Conservation (phyloP, 805 yeast species). For the Saturnispora zaruensis region DNA sequence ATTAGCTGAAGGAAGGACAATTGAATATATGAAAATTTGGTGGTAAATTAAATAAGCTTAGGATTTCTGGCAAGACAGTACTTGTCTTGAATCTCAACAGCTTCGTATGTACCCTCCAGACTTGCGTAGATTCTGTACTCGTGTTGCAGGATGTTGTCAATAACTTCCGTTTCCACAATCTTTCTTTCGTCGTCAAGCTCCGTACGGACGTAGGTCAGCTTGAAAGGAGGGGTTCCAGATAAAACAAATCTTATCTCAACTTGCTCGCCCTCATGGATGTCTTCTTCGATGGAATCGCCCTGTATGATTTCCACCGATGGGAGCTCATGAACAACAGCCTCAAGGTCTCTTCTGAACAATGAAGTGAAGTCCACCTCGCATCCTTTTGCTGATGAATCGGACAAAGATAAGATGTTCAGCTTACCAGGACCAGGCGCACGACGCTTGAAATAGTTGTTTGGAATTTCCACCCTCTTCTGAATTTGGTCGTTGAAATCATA, state of each 20-base stretch:
- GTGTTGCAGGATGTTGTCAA: slow-evolving; percentile 60
- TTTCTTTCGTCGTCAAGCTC: slow-evolving; percentile 28
- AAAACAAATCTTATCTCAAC: slow-evolving; percentile 79
- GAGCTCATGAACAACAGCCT: slow-evolving; percentile 35
- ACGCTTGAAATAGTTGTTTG: slow-evolving; percentile 40
- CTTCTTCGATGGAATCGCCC: slow-evolving; percentile 68
- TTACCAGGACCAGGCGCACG: slow-evolving; percentile 79
- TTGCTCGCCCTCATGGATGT: slow-evolving; percentile 91
- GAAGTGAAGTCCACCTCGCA: slow-evolving; percentile 57
- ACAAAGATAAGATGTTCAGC: slow-evolving; percentile 54
- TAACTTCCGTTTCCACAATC: slow-evolving; percentile 44
- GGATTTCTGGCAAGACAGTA: slow-evolving; percentile 47
- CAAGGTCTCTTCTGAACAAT: slow-evolving; percentile 22
- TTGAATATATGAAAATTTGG: no score
- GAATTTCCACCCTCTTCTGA: slow-evolving; percentile 42
- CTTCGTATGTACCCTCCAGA: slow-evolving; percentile 90
- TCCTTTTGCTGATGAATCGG: slow-evolving; percentile 57
- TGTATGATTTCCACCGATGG: slow-evolving; percentile 77
- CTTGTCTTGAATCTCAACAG: slow-evolving; percentile 80
- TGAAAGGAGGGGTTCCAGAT: slow-evolving; percentile 85
- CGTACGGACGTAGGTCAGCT: slow-evolving; percentile 74
- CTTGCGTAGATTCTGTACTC: slow-evolving; percentile 69
- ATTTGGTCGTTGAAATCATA: slow-evolving; percentile 62
- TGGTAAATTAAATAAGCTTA: slow-evolving; percentile 4
- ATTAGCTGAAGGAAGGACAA: not conserved